Evolutionary conservation across 2,329 filamentous ascomycete species (phyloP), one percentile per base, ranked within the genome.

Genomic region (Lecanicillium sp.): DNA sequence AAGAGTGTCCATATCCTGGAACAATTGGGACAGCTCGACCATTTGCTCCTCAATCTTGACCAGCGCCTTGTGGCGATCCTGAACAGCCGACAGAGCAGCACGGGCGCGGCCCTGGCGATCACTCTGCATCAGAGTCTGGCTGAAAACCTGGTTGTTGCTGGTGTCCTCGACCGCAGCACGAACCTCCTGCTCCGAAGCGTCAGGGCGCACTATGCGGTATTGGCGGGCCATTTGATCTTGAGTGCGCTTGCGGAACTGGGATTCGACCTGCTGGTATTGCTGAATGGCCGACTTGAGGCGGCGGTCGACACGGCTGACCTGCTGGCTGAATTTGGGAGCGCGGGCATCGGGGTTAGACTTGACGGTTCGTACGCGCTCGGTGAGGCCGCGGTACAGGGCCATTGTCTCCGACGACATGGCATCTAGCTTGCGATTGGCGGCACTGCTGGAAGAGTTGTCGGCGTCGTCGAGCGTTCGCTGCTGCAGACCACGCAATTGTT

Each of bases 41-140:
- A 96, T 85, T 57, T 94, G 85, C 55, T 77, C 71, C 67, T 95
- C 88, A 55, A 96, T 95, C 72, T 94, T 90, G 63, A 88, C 78
- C 49, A 98, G 84, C 30, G 85, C 88, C 37, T 78, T 78, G 59
- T 95, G 88, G 48, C 92, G 83, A 54, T 85, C 78, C 59, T 83
- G 76, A 27, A 94, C 87, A 48, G 86, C 86, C 49, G 75, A 76
- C 40, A 94, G 72, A 27, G 87, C 86, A 28, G 80, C 78, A 47
- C 83, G 80, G 30, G 87, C 85, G 60, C 94, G 84, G 35, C 87
- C 85, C 56, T 80, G 78, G 54, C 86, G 81, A 62, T 83, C 83
- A 58, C 79, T 85, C 64, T 82, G 78, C 68, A 94, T 77, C 53
- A 95, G 72, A 41, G 87, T 85, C 60, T 94, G 85, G 56, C 83